Conservation (phyloP, 805 yeast genomes). For the Danielozyma ontarioensis region DNA sequence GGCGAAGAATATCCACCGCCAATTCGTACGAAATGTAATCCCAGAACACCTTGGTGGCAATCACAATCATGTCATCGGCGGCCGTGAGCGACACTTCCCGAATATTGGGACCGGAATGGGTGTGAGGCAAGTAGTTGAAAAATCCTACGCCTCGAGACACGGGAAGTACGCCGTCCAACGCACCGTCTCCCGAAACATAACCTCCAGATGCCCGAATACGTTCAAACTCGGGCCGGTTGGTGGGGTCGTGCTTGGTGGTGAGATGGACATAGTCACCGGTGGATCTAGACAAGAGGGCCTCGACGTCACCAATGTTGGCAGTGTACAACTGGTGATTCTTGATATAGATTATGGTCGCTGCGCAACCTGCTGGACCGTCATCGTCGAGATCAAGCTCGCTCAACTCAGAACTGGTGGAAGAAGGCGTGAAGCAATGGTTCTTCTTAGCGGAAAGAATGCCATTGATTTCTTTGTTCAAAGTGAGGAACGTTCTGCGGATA, state of each 20-base stretch:
- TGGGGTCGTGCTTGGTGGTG: constrained; percentile 81
- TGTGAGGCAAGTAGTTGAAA: constrained; percentile 77
- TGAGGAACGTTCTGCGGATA: constrained; percentile 72
- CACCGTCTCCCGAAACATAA: constrained; percentile 77
- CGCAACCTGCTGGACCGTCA: constrained; percentile 78
- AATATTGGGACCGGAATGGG: constrained; percentile 83
- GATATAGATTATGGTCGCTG: constrained; percentile 77
- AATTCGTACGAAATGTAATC: constrained; percentile 74
- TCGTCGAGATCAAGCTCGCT: constrained; percentile 50
- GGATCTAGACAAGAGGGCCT: constrained; percentile 69
- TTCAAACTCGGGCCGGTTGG: constrained; percentile 70
- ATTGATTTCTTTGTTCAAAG: constrained; percentile 78
- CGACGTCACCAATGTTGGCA: constrained; percentile 89
- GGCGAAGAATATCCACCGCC: constrained; percentile 87
- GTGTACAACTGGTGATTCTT: constrained; percentile 65
- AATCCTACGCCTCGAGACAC: constrained; percentile 93
- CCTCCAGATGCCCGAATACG: constrained; percentile 91
- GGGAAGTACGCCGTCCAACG: constrained; percentile 74
- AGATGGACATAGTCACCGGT: constrained; percentile 77
- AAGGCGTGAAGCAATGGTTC: constrained; percentile 34
- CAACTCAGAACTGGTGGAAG: constrained; percentile 37
- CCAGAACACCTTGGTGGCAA: constrained; percentile 86
- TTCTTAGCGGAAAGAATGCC: constrained; percentile 45
- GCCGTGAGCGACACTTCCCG: constrained; percentile 54
- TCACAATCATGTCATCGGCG: constrained; percentile 76